Evolutionary conservation across 176 grass and related monocot genomes (phyloP).

Genomic region (Secale cereale): DNA sequence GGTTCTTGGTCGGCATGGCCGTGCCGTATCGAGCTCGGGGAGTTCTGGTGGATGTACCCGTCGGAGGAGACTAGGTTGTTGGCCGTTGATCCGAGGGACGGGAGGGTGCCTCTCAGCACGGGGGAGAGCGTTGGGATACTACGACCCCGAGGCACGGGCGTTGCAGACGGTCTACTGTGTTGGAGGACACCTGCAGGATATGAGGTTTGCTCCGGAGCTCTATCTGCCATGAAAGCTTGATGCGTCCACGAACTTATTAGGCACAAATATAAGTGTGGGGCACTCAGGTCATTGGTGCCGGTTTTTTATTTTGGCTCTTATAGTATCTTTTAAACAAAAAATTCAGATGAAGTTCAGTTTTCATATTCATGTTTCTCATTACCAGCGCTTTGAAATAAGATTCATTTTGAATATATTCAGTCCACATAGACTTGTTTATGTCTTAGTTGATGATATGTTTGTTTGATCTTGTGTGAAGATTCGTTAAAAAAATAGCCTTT

Average conservation of each 20-base stretch:
- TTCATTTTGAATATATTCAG: too few relatives aligned
- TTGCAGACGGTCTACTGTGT: background rate
- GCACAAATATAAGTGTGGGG: too few relatives aligned
- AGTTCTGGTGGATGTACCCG: background rate
- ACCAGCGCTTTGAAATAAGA: too few relatives aligned
- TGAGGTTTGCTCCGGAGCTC: background rate
- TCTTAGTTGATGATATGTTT: too few relatives aligned
- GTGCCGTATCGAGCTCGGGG: background rate
- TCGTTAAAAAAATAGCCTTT: too few relatives aligned
- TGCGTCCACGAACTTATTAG: background rate
- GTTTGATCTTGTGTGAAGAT: too few relatives aligned
- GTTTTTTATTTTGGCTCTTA: too few relatives aligned
- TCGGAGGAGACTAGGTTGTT: background rate
- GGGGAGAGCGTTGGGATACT: slow-evolving; percentile 1
- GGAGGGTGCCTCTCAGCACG: background rate
- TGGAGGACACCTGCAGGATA: background rate
- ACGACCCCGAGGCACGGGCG: background rate
- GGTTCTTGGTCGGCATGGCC: background rate
- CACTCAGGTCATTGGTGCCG: too few relatives aligned
- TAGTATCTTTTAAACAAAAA: too few relatives aligned
- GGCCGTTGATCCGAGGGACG: background rate
- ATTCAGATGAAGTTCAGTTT: too few relatives aligned
- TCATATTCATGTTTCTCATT: too few relatives aligned
- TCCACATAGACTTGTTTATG: too few relatives aligned
- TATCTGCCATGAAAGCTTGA: background rate